Conservation (phyloP, 768 basidiomycete species). For the Cystoderma amianthinum region DNA sequence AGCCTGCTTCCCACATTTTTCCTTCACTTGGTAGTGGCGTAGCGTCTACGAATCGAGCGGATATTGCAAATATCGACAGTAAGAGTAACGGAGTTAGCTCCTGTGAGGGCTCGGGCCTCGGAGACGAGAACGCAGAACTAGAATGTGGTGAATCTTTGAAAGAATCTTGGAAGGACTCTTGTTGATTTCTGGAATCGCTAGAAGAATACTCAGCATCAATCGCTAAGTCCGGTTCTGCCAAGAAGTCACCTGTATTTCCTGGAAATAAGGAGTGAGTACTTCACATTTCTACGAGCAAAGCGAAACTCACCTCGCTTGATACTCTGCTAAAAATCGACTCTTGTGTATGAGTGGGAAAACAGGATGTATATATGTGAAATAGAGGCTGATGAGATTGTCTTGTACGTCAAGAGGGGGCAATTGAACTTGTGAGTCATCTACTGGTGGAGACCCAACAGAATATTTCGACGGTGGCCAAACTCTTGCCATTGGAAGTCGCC, state of each 20-base stretch:
- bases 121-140: constrained; percentile 21
- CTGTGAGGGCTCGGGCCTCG: constrained; percentile 51
- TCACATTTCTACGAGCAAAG: background rate
- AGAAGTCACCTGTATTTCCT: background rate
- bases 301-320: constrained; percentile 35
- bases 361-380: constrained; percentile 82
- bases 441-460: constrained; percentile 24
- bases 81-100: constrained; percentile 63
- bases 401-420: constrained; percentile 61
- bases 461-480: constrained; percentile 62
- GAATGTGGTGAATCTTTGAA: constrained; percentile 20
- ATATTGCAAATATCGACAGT: constrained; percentile 75
- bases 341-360: constrained; percentile 79
- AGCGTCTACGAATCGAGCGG: constrained; percentile 62
- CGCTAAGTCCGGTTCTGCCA: too few species aligned
- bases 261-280: background rate
- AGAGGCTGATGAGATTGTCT: constrained; percentile 63
- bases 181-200: constrained; percentile 6
- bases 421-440: constrained; percentile 37
- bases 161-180: constrained; percentile 4
- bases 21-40: constrained; percentile 36
- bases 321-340: constrained; percentile 60
- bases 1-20: constrained; percentile 69
- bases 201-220: constrained; percentile 1
- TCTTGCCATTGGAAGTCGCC: constrained; percentile 69